Evolutionary conservation across 768 basidiomycete genomes (phyloP).

Genomic region (Xanthoconium purpureum): DNA sequence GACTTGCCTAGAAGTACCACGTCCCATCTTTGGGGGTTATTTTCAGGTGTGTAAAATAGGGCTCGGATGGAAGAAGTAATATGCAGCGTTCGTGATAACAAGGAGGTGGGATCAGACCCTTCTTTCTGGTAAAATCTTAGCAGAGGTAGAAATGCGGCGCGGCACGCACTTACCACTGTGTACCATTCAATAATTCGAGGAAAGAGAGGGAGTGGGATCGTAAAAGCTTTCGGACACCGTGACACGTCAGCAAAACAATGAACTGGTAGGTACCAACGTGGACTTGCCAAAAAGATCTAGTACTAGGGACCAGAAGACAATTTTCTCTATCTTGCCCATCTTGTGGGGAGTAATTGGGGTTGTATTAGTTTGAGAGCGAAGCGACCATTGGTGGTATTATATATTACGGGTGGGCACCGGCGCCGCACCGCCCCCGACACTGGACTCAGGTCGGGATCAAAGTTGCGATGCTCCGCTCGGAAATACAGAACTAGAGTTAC

Average conservation of each 20-base stretch:
- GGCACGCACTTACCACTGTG: constrained; percentile 49
- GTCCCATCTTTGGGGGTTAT: constrained; percentile 83
- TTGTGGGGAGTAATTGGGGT: not conserved
- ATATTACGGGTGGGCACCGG: too few species aligned
- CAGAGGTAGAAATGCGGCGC: not conserved
- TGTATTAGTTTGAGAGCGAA: not conserved
- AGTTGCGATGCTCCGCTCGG: too few species aligned
- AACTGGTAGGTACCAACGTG: not conserved
- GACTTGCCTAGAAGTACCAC: constrained; percentile 83
- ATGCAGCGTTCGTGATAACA: constrained; percentile 68
- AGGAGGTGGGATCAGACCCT: constrained; percentile 61
- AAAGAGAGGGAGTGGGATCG: constrained; percentile 93
- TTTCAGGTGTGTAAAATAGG: constrained; percentile 55
- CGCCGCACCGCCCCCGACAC: too few species aligned
- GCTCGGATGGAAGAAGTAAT: constrained; percentile 66
- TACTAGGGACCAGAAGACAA: constrained; percentile 88
- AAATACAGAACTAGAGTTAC: too few species aligned
- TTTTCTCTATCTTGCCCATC: constrained; percentile 69
- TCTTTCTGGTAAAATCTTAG: constrained; percentile 52
- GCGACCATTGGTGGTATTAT: not conserved
- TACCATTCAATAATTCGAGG: constrained; percentile 98
- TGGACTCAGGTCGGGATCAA: too few species aligned
- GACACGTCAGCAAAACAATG: constrained; percentile 11
- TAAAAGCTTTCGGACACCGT: constrained; percentile 60
- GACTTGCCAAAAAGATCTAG: constrained; percentile 76